Evolutionary conservation across 2,329 filamentous ascomycete species (phyloP).

Genomic region (Cryphonectria japonica): DNA sequence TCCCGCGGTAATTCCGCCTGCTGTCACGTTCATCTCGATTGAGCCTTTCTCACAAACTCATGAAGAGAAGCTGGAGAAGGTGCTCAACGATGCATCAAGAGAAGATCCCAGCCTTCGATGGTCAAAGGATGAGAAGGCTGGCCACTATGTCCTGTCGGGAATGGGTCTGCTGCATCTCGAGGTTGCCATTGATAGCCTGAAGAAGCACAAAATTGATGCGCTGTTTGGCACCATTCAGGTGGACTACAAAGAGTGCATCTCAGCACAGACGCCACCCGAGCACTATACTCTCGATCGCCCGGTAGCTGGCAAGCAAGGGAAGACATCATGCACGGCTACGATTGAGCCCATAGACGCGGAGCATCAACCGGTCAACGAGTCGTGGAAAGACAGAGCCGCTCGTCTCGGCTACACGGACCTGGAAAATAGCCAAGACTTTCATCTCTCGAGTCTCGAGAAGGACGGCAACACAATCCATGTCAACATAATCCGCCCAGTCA

Average conservation of each 20-base stretch:
- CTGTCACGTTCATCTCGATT: slow-evolving; percentile 95
- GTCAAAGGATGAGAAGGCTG: slow-evolving; percentile 83
- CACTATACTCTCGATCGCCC: slow-evolving; percentile 74
- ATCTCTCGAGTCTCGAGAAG: slow-evolving; percentile 51
- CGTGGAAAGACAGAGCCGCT: slow-evolving; percentile 21
- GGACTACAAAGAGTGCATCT: slow-evolving; percentile 86
- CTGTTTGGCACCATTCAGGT: slow-evolving; percentile 91
- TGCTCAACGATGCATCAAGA: slow-evolving; percentile 76
- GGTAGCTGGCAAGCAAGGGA: slow-evolving; percentile 78
- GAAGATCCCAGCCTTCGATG: slow-evolving; percentile 94
- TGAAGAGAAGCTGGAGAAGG: slow-evolving; percentile 76
- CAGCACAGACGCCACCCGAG: slow-evolving; percentile 57
- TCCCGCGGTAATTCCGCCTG: slow-evolving; percentile 86
- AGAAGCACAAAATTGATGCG: slow-evolving; percentile 85
- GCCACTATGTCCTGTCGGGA: slow-evolving; percentile 89
- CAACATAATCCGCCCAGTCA: slow-evolving; percentile 55
- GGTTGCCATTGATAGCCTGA: slow-evolving; percentile 84
- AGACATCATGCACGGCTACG: slow-evolving; percentile 72
- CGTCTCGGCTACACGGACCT: slow-evolving; percentile 25
- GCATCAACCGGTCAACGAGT: slow-evolving; percentile 29
- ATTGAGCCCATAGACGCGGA: slow-evolving; percentile 62
- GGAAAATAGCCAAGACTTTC: slow-evolving; percentile 38
- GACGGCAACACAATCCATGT: slow-evolving; percentile 73
- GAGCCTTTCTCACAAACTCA: slow-evolving; percentile 69
- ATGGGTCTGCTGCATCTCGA: slow-evolving; percentile 98